phyloP scores from a whole-genome alignment of 768 basidiomycete species.

The Sarcodon sp. region DNA sequence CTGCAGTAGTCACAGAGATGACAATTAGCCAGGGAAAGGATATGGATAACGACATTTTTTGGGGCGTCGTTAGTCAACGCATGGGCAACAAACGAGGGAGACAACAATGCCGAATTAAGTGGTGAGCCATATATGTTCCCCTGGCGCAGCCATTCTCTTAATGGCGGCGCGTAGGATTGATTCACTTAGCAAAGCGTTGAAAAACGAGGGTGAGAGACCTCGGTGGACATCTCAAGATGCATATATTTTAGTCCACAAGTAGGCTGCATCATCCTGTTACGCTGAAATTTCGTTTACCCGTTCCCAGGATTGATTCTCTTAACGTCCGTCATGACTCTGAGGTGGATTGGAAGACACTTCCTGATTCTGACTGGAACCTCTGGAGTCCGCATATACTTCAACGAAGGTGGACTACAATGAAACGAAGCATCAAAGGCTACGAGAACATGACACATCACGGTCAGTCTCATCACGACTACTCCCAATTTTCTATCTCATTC shows the following conservation, averaged over 20 bases:
- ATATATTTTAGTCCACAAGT: conserved; percentile 77
- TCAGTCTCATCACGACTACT: conserved; percentile 16
- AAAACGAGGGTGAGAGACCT: conserved; percentile 56
- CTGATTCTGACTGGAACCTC: conserved; percentile 67
- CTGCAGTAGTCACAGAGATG: conserved; percentile 63
- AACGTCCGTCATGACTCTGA: conserved; percentile 72
- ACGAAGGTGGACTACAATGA: conserved; percentile 73
- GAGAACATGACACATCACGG: conserved; percentile 77
- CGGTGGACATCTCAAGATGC: conserved; percentile 71
- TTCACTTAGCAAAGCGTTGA: conserved; percentile 55
- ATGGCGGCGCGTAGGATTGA: conserved; percentile 44
- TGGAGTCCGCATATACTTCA: conserved; percentile 78
- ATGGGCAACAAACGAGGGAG: conserved; percentile 70
- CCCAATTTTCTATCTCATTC: conserved; percentile 2
- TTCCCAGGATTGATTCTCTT: conserved; percentile 53
- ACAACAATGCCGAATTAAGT: conserved; percentile 84
- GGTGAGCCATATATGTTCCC: conserved; percentile 26
- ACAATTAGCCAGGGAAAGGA: conserved; percentile 61
- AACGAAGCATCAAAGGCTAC: conserved; percentile 59
- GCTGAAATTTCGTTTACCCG: conserved; percentile 4
- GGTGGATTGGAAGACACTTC: conserved; percentile 72
- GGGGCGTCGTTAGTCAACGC: conserved; percentile 61
- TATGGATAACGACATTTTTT: conserved; percentile 71
- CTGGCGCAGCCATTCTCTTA: background rate
- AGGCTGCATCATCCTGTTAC: conserved; percentile 10